Evolutionary conservation across 2,329 filamentous ascomycete genomes (phyloP).

Genomic region (Aureobasidium leucospermi): DNA sequence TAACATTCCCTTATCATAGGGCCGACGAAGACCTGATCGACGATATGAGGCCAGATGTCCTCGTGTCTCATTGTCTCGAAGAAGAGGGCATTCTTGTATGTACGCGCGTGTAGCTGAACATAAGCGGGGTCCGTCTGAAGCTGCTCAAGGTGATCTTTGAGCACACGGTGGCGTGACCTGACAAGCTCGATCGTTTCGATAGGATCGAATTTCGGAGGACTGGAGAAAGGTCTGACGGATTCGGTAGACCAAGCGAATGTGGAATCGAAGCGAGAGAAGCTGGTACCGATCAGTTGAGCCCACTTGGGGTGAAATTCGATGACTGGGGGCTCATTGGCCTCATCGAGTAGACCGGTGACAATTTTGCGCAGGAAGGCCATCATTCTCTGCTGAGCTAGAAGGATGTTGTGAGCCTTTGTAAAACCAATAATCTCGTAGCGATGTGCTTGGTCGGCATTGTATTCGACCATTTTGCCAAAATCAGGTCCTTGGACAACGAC

Average conservation of each 20-base stretch:
- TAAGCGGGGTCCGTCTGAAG: constrained; percentile 1
- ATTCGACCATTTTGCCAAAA: constrained; percentile 14
- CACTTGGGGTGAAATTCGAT: neutral
- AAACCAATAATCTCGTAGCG: constrained; percentile 15
- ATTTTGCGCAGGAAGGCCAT: constrained; percentile 3
- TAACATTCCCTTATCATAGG: neutral
- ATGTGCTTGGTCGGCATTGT: constrained; percentile 14
- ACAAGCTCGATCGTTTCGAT: neutral
- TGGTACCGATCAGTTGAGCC: neutral
- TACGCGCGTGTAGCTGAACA: neutral
- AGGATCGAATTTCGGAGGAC: neutral
- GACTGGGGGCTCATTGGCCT: neutral
- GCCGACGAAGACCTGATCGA: neutral
- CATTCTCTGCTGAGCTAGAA: constrained; percentile 1
- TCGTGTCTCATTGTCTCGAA: neutral
- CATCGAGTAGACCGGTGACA: neutral
- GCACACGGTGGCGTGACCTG: neutral
- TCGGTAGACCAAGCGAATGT: neutral
- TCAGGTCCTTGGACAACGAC: constrained; percentile 14
- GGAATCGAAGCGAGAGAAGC: neutral
- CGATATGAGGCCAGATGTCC: neutral
- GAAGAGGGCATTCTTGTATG: neutral
- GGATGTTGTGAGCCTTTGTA: constrained; percentile 12
- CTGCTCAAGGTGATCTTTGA: neutral
- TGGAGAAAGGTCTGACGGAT: neutral